Conservation (phyloP, 1,284 basidiomycete genomes). For the Ceratobasidium sp. region DNA sequence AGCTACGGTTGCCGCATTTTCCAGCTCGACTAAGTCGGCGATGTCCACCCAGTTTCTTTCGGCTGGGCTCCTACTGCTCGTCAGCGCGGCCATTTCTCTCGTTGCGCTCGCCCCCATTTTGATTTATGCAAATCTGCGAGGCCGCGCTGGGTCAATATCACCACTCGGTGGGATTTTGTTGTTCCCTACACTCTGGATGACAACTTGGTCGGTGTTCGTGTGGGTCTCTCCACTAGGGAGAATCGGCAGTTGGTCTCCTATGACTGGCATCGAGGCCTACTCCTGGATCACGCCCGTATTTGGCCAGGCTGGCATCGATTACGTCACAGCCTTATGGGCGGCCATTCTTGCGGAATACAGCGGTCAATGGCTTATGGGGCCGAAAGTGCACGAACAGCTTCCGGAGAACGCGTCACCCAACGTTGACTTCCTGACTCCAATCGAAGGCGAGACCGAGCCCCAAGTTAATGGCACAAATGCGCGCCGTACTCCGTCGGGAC, state of each 20-base stretch:
- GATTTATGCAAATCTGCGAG: neutral
- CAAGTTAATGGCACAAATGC: constrained; percentile 13
- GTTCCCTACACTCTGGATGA: constrained; percentile 76
- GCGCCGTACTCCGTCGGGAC: no score
- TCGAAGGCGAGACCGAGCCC: constrained; percentile 18
- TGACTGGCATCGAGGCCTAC: constrained; percentile 64
- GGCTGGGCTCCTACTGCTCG: constrained; percentile 57
- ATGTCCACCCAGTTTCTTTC: constrained; percentile 54
- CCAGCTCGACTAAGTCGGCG: constrained; percentile 36
- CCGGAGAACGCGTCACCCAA: constrained; percentile 39
- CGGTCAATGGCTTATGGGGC: constrained; percentile 68
- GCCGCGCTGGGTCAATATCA: constrained; percentile 11
- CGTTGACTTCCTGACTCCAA: constrained; percentile 19
- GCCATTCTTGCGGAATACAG: constrained; percentile 66
- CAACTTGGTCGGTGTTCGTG: constrained; percentile 64
- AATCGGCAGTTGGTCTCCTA: constrained; percentile 73
- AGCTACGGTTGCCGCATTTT: constrained; percentile 39
- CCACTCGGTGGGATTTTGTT: constrained; percentile 52
- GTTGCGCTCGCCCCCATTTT: constrained; percentile 31
- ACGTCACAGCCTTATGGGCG: constrained; percentile 75
- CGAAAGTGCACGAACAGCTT: constrained; percentile 44
- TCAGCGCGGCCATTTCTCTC: constrained; percentile 51
- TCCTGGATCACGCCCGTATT: constrained; percentile 67
- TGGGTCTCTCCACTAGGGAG: constrained; percentile 71
- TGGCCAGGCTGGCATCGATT: constrained; percentile 72